Base-by-base conservation (phyloP, 352 stramenopile species). In the Phytopythium ostracodes region DNA sequence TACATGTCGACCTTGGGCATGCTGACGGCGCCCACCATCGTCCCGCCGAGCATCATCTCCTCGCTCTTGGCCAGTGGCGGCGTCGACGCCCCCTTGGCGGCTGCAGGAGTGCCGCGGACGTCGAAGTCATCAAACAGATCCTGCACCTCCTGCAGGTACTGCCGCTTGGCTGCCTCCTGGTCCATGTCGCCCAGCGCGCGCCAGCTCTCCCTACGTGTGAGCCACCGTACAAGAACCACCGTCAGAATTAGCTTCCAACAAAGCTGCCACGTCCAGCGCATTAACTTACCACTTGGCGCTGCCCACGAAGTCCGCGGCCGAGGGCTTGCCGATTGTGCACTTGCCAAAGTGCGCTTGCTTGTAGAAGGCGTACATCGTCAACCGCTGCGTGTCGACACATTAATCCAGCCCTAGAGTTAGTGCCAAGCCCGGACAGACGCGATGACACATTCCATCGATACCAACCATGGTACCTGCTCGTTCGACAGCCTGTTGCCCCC, bases 301-400 rank as follows among this genome's bases (percentile, higher is more conserved):
- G 31, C 72, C 77, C 6, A 88, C 72, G 53, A 92, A 83, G 55
- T 92, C 84, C 31, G 82, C 63, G 5, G 76, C 76, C n/a, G 84
- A 84, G 0, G 84, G 84, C 60, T 87, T 88, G 20, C 73, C 73
- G 14, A 73, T 58, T 12, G 60, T 76, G 67, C 81, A 91, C 36
- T 65, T 72, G 59, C 81, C 84, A 54, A 82, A 76, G 20, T 77
- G 73, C 25, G 81, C 81, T 82, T 92, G 84, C 70, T 92, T 92
- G 72, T 84, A 92, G 54, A 92, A 89, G 52, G 84, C 84, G 66
- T 92, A 92, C 56, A 92, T 62, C 54, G 79, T 87, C 68, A 91
- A 60, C 67, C 74, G 75, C 81, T 91, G 35, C 25, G 0, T 22
- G 9, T 17, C 44, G 9, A 27, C 44, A 17, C 8, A 12, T 17